These are phyloP conservation scores for Falciphora oryzae DNA, from an alignment of 2,329 filamentous ascomycete genomes.

Conservation along the genomic window DNA sequence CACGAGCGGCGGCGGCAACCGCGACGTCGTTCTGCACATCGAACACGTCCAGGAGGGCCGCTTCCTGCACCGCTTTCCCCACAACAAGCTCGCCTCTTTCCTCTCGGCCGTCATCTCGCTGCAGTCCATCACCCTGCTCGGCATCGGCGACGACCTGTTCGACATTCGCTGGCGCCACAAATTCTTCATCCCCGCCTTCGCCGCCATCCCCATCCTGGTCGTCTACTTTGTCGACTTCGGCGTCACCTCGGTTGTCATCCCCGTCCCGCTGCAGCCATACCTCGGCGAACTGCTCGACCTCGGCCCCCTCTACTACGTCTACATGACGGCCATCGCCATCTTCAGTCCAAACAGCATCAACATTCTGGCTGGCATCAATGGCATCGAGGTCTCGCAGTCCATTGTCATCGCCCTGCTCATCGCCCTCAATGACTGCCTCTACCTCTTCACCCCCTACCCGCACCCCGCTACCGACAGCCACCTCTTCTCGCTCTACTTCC, in stretches of 20 bases:
- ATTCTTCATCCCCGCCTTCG: conserved; percentile 93
- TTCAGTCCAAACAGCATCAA: conserved; percentile 99
- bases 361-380: conserved; percentile 98
- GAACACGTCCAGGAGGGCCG: conserved; percentile 75
- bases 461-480: conserved; percentile 95
- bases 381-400: conserved; percentile 93
- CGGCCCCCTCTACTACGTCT: conserved; percentile 80
- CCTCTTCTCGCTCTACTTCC: conserved; percentile 89
- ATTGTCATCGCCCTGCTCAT: conserved; percentile 82
- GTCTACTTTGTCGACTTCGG: conserved; percentile 99
- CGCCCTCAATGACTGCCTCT: conserved; percentile 80
- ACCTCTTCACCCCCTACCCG: conserved; percentile 75
- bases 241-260: conserved; percentile 91
- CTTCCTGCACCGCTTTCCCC: conserved; percentile 85
- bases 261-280: conserved; percentile 76
- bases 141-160: conserved; percentile 92
- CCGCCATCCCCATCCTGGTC: conserved; percentile 85
- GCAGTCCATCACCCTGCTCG: conserved; percentile 83
- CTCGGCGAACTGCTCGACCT: conserved; percentile 82
- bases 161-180: conserved; percentile 99
- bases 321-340: conserved; percentile 95
- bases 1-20: conserved; percentile 87
- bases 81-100: conserved; percentile 94
- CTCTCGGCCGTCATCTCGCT: conserved; percentile 90
- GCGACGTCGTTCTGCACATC: conserved; percentile 72